phyloP scores from a whole-genome alignment of 371 early-diverging fungal genomes.

The Rhizopus microsporus region DNA sequence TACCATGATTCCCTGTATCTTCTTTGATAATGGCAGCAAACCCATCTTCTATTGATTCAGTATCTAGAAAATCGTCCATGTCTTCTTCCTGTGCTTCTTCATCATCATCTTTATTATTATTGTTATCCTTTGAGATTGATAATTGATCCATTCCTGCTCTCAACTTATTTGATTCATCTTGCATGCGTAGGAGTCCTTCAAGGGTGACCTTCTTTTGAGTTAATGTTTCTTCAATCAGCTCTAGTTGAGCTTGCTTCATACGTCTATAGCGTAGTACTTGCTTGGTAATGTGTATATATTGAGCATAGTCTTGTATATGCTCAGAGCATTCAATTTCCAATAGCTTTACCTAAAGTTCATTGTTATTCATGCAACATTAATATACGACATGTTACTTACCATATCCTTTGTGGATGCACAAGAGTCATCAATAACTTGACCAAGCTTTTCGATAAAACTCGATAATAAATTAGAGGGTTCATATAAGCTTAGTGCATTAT shows the following conservation, averaged over 20 bases:
- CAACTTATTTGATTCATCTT: slow-evolving; percentile 77
- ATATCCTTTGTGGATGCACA: slow-evolving; percentile 68
- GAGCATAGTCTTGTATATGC: slow-evolving; percentile 84
- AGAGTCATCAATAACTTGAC: slow-evolving; percentile 81
- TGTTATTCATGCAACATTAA: background rate
- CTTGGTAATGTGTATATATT: slow-evolving; percentile 75
- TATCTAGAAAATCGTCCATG: slow-evolving; percentile 28
- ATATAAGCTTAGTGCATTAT: slow-evolving; percentile 85
- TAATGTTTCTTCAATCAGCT: slow-evolving; percentile 69
- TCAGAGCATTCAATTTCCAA: slow-evolving; percentile 78
- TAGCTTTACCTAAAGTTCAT: slow-evolving; percentile 37
- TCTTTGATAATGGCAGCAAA: slow-evolving; percentile 30
- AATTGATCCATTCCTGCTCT: slow-evolving; percentile 57
- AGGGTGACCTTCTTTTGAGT: slow-evolving; percentile 65
- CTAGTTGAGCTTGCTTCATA: slow-evolving; percentile 82
- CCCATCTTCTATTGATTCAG: slow-evolving; percentile 45
- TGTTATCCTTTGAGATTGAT: background rate
- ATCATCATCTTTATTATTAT: background rate
- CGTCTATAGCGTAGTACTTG: slow-evolving; percentile 78
- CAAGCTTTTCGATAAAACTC: slow-evolving; percentile 77
- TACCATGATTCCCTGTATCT: slow-evolving; percentile 2
- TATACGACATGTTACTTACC: slow-evolving; percentile 26
- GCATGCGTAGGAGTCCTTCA: slow-evolving; percentile 69
- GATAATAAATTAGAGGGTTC: slow-evolving; percentile 64
- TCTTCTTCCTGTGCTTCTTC: slow-evolving; percentile 5